phyloP scores from a whole-genome alignment of 2,329 filamentous ascomycete species.

The Dactylonectria macrodidyma region DNA sequence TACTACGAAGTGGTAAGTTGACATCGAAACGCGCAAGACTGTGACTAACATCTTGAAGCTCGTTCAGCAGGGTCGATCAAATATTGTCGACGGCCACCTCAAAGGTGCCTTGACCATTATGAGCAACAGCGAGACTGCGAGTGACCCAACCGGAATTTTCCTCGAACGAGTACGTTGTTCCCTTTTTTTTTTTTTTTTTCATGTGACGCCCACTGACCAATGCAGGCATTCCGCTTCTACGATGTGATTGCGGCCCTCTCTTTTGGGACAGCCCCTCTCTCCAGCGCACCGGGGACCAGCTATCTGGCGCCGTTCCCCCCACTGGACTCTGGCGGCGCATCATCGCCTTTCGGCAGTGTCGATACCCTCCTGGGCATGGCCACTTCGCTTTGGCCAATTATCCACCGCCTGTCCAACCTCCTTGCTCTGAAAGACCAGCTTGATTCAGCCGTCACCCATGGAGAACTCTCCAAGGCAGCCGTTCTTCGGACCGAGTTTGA shows the following conservation, averaged over 20 bases:
- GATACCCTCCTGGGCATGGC: slow-evolving; percentile 74
- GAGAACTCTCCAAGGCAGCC: slow-evolving; percentile 61
- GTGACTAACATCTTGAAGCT: slow-evolving; percentile 58
- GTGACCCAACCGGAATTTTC: slow-evolving; percentile 69
- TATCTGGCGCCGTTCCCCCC: slow-evolving; percentile 64
- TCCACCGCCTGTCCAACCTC: slow-evolving; percentile 72
- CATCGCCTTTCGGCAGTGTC: slow-evolving; percentile 66
- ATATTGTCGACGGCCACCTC: slow-evolving; percentile 73
- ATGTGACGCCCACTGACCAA: slow-evolving; percentile 41
- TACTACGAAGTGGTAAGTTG: slow-evolving; percentile 74
- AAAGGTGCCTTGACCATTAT: slow-evolving; percentile 75
- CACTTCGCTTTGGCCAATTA: slow-evolving; percentile 74
- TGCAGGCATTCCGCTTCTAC: slow-evolving; percentile 75
- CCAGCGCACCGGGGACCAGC: slow-evolving; percentile 63
- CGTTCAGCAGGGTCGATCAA: slow-evolving; percentile 72
- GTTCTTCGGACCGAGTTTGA: slow-evolving; percentile 66
- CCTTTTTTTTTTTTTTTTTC: no score
- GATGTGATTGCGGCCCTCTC: slow-evolving; percentile 76
- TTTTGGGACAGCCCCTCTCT: slow-evolving; percentile 70
- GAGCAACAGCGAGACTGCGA: slow-evolving; percentile 60
- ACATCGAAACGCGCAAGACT: not conserved
- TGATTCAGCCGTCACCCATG: slow-evolving; percentile 59
- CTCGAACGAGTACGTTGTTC: slow-evolving; percentile 67
- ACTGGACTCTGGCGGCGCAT: slow-evolving; percentile 59
- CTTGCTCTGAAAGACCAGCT: slow-evolving; percentile 67